Evolutionary conservation across 495 filamentous ascomycete genomes (phyloP).

Genomic region (Clavariopsis aquatica): DNA sequence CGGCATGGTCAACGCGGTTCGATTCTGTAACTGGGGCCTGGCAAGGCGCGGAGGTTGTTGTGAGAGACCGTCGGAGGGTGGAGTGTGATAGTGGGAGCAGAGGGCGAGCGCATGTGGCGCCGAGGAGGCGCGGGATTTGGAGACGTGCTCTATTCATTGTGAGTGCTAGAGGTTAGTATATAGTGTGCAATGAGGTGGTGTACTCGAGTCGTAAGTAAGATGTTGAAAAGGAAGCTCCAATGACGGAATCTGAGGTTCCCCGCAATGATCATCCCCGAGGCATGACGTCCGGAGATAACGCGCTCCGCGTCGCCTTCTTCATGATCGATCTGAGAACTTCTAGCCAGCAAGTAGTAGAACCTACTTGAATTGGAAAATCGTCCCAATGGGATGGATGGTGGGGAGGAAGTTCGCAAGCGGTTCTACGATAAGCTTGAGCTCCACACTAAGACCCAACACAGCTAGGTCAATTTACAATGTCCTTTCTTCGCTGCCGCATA

Average conservation of each 20-base stretch:
- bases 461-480: no score
- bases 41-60: not conserved
- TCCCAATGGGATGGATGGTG: no score
- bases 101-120: not conserved
- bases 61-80: not conserved
- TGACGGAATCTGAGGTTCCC: not conserved
- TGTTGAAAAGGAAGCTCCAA: not conserved
- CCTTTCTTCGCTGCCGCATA: no score
- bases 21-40: not conserved
- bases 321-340: not conserved
- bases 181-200: no score
- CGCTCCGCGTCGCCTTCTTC: not conserved
- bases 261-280: not conserved
- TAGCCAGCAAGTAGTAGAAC: no score
- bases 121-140: slow-evolving; percentile 2
- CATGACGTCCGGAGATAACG: not conserved
- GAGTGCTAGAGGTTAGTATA: slow-evolving; percentile 9
- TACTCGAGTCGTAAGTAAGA: no score
- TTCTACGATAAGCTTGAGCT: no score
- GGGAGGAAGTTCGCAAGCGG: no score
- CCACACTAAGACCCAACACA: no score
- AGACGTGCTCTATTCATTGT: slow-evolving; percentile 15
- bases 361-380: no score
- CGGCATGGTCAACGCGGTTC: slow-evolving; percentile 22
- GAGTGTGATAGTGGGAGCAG: not conserved